phyloP scores from a whole-genome alignment of 306 rosid species.

The Castanospermum australe region DNA sequence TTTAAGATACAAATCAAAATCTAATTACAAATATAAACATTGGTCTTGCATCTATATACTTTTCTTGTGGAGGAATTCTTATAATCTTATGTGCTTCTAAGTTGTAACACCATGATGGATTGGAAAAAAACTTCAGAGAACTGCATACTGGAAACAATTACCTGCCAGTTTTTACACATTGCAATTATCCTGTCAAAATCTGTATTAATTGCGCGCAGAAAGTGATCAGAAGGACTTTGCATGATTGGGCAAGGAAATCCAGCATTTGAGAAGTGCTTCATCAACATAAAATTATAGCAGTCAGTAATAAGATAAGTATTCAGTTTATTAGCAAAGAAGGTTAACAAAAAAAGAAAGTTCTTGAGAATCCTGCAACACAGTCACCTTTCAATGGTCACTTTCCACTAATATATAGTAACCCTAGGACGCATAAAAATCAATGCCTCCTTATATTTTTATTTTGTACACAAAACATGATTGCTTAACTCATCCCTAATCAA shows the following conservation, averaged over 20 bases:
- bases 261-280: slow-evolving; percentile 98
- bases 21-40: background rate
- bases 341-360: background rate
- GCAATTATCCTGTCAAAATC: slow-evolving; percentile 97
- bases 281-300: slow-evolving; percentile 33
- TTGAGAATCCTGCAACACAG: background rate
- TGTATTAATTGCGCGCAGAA: slow-evolving; percentile 92
- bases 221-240: slow-evolving; percentile 99
- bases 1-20: background rate
- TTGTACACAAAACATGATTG: background rate
- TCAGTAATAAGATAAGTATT: slow-evolving; percentile 28
- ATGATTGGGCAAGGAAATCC: slow-evolving; percentile 99
- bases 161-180: slow-evolving; percentile 99
- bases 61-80: background rate
- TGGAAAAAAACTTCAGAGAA: no score
- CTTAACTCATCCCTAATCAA: slow-evolving; percentile 9
- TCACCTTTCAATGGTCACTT: background rate
- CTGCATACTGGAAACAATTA: slow-evolving; percentile 26
- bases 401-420: slow-evolving; percentile 10
- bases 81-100: background rate
- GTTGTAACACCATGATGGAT: no score
- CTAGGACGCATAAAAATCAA: slow-evolving; percentile 4
- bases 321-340: slow-evolving; percentile 23
- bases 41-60: background rate
- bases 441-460: background rate